Conservation (phyloP, 2,329 filamentous ascomycete species). For the Trichoderma koningiopsis region DNA sequence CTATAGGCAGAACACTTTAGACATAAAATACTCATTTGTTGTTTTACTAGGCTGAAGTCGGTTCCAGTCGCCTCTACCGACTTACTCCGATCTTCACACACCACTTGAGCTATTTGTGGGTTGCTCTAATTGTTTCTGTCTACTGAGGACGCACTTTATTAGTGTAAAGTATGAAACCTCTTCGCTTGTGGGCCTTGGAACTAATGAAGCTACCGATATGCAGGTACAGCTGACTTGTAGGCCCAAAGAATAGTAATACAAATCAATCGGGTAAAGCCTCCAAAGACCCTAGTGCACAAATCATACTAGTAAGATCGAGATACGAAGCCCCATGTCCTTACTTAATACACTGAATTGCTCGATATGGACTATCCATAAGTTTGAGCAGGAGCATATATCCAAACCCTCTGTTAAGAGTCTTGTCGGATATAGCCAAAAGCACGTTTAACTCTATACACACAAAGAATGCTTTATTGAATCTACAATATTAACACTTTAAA, state of each 20-base stretch:
- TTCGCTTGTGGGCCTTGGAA: background rate
- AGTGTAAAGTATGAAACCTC: background rate
- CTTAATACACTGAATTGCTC: background rate
- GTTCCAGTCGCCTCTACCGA: too few species aligned
- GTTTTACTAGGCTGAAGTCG: background rate
- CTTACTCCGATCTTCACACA: background rate
- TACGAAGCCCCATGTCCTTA: background rate
- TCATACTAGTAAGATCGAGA: background rate
- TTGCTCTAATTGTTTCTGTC: background rate
- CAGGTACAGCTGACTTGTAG: background rate
- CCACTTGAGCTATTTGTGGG: background rate
- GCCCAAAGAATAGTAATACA: background rate
- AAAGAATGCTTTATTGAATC: too few species aligned
- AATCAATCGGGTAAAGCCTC: background rate
- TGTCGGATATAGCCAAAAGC: too few species aligned
- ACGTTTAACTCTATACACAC: too few species aligned
- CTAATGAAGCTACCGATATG: background rate
- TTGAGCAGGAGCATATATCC: too few species aligned
- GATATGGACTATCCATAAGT: background rate
- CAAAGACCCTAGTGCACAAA: background rate
- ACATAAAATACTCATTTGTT: background rate
- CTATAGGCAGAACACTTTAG: background rate
- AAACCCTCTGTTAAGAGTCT: too few species aligned
- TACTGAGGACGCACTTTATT: too few species aligned
- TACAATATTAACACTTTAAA: too few species aligned